Evolutionary conservation across 768 basidiomycete genomes (phyloP).

Genomic region (Lentinula sp.): DNA sequence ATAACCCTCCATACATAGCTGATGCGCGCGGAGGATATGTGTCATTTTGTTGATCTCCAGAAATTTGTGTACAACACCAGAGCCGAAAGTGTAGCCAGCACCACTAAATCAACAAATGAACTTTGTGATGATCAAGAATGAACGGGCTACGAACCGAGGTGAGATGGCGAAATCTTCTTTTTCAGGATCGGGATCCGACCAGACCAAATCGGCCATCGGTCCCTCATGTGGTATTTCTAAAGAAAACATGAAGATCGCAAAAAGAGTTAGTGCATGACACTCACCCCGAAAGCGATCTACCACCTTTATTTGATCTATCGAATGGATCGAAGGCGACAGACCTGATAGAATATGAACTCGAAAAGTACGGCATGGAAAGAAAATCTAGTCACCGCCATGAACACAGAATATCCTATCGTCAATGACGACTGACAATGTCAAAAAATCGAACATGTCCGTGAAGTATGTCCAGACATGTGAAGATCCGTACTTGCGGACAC

Average conservation of each 20-base stretch:
- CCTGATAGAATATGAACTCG: conserved; percentile 39
- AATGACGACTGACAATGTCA: conserved; percentile 95
- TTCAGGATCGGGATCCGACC: conserved; percentile 99
- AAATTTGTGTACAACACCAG: conserved; percentile 97
- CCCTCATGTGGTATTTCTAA: conserved; percentile 98
- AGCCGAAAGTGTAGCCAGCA: conserved; percentile 98
- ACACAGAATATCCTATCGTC: conserved; percentile 99
- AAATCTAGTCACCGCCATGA: conserved; percentile 71
- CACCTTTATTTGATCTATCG: conserved; percentile 99
- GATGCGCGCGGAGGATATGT: conserved; percentile 96
- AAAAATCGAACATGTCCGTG: conserved; percentile 99
- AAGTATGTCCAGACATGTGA: conserved; percentile 99
- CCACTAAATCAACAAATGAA: conserved; percentile 48
- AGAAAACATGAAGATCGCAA: conserved; percentile 11
- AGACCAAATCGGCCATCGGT: conserved; percentile 98
- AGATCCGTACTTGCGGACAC: conserved; percentile 93
- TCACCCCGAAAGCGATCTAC: conserved; percentile 96
- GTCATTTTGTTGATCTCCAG: conserved; percentile 94
- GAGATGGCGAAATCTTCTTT: conserved; percentile 99
- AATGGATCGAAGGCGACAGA: conserved; percentile 95
- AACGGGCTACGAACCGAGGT: conserved; percentile 61
- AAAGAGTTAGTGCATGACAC: conserved; percentile 9
- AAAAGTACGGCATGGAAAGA: conserved; percentile 7
- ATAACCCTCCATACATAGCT: conserved; percentile 99
- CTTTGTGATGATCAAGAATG: background rate